Percentiles rank a stretch among this genome's conserved stretches.
Conservation (phyloP, 2,329 filamentous ascomycete genomes). For the Metarhizium rileyi region DNA sequence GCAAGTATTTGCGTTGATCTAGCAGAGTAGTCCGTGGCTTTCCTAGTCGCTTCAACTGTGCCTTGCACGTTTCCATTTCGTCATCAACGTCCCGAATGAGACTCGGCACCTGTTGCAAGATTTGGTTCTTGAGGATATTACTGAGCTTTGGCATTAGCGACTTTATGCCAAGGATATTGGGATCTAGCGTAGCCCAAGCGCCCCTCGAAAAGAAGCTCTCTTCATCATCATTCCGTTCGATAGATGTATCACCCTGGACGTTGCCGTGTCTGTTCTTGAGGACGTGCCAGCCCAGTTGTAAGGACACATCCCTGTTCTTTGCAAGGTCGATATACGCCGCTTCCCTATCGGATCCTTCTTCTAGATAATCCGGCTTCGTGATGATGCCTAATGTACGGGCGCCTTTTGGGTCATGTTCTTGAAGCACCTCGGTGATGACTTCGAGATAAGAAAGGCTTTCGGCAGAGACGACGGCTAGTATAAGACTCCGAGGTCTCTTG, state of each 20-base stretch:
- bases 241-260: slow-evolving; percentile 17
- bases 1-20: slow-evolving; percentile 40
- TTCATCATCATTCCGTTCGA: slow-evolving; percentile 30
- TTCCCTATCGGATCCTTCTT: slow-evolving; percentile 28
- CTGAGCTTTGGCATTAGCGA: slow-evolving; percentile 39
- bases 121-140: slow-evolving; percentile 37
- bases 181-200: slow-evolving; percentile 26
- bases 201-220: slow-evolving; percentile 32
- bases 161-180: slow-evolving; percentile 34
- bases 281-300: slow-evolving; percentile 44
- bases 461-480: slow-evolving; percentile 47
- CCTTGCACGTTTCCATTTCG: slow-evolving; percentile 23
- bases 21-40: slow-evolving; percentile 28
- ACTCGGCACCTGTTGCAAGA: slow-evolving; percentile 34
- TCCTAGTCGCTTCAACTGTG: slow-evolving; percentile 37
- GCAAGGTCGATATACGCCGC: slow-evolving; percentile 30
- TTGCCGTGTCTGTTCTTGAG: slow-evolving; percentile 32
- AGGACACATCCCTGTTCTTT: slow-evolving; percentile 33
- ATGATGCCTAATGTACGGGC: slow-evolving; percentile 44
- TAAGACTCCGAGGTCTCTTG: slow-evolving; percentile 43
- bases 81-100: slow-evolving; percentile 33
- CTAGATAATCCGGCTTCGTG: slow-evolving; percentile 41
- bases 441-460: slow-evolving; percentile 49
- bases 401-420: slow-evolving; percentile 10
- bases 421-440: slow-evolving; percentile 21